These are phyloP conservation scores for Kwoniella shandongensis DNA, from an alignment of 768 basidiomycete species.

Conservation along the genomic window DNA sequence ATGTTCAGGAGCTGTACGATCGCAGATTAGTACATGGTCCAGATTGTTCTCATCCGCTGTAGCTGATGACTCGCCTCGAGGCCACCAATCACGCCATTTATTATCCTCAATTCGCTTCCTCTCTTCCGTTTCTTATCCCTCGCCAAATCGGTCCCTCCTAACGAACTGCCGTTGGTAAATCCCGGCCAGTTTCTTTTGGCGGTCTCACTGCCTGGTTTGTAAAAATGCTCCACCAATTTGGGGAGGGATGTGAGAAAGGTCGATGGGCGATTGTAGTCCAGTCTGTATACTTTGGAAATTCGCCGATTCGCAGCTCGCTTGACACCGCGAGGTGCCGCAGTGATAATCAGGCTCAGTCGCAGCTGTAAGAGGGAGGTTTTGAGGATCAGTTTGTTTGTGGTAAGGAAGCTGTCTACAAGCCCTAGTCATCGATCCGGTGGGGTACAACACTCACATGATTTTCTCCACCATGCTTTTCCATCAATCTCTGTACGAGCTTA, in stretches of 20 bases:
- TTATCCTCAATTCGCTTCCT: conserved; percentile 13
- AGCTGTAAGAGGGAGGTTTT: conserved; percentile 17
- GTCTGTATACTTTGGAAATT: conserved; percentile 7
- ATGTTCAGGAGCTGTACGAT: neutral
- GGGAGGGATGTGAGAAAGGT: conserved; percentile 37
- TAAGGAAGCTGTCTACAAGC: too few species aligned
- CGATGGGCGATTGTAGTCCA: conserved; percentile 19
- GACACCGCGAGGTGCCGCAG: conserved; percentile 4
- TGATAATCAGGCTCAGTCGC: conserved; percentile 23
- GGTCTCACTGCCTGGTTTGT: conserved; percentile 4
- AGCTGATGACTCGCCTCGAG: conserved; percentile 27
- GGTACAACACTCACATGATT: conserved; percentile 23
- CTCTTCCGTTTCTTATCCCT: conserved; percentile 18
- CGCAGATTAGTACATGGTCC: neutral
- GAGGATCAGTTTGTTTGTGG: too few species aligned
- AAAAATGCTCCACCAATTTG: conserved; percentile 12
- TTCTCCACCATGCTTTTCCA: conserved; percentile 42
- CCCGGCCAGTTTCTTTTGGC: conserved; percentile 14
- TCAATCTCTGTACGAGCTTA: conserved; percentile 35
- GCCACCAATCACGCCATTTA: conserved; percentile 24
- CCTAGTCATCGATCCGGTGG: neutral
- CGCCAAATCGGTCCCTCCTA: neutral
- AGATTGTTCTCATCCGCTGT: neutral
- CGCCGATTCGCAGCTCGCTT: too few species aligned
- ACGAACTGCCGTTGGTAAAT: neutral